Conservation (phyloP, 2,329 filamentous ascomycete genomes). For the Tolypocladium pustulatum region DNA sequence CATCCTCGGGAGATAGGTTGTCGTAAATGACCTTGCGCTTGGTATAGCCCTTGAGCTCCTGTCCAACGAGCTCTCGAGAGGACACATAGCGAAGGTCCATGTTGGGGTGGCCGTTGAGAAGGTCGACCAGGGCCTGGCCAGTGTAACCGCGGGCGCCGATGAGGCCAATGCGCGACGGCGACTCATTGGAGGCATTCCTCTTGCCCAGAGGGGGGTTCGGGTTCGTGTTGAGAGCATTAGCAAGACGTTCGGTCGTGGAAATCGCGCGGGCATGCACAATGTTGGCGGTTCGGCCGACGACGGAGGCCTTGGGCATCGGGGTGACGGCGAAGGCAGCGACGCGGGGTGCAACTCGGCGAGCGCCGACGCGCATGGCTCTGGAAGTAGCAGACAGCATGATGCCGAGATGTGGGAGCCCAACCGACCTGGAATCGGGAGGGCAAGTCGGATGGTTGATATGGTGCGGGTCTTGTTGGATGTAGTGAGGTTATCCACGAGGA, state of each 20-base stretch:
- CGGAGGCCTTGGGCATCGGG: no score
- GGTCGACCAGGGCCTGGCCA: not conserved
- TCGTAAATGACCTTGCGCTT: not conserved
- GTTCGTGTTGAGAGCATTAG: constrained; percentile 16
- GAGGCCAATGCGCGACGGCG: not conserved
- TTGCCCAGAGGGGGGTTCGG: constrained; percentile 27
- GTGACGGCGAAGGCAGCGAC: no score
- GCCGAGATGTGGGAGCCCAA: no score
- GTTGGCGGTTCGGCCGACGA: no score
- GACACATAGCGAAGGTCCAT: not conserved
- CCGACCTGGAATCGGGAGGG: no score
- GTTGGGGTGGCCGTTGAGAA: not conserved
- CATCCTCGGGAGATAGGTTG: not conserved
- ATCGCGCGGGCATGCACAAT: constrained; percentile 5
- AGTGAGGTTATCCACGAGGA: no score
- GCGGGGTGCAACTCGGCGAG: no score
- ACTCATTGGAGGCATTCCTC: not conserved
- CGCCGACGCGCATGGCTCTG: no score
- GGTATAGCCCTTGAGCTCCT: not conserved
- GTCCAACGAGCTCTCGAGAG: not conserved
- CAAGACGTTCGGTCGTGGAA: constrained; percentile 8
- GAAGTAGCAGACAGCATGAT: no score
- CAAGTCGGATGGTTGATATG: no score
- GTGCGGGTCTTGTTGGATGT: no score
- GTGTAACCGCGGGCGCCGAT: not conserved